Base-by-base conservation (phyloP, 2,329 filamentous ascomycete species). In the Furcasterigmium furcatum region DNA sequence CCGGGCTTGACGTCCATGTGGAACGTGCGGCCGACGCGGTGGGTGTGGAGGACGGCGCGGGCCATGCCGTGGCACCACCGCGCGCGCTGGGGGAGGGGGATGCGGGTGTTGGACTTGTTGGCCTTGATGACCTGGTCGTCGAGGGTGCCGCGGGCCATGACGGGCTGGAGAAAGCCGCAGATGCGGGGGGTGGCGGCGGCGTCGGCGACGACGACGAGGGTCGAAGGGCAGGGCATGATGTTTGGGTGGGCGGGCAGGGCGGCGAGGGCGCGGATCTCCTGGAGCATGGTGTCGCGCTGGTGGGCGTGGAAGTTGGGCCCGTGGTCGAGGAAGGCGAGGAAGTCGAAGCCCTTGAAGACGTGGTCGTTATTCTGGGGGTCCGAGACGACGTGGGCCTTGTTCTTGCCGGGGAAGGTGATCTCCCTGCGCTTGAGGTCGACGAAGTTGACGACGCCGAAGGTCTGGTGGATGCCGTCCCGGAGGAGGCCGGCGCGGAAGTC, bases 1-100 rank as follows among this genome's bases (percentile, higher is more conserved):
- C 52, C 53, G 2, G 59, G 58, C 46, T 61, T 62, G 40, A 62
- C 52, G 40, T 62, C 58, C 54, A 58, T 60, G 44, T 62, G 58
- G 38, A 51, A 63, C 2, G 50, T 61, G 4, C 51, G 32, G 13
- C 50, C 53, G 7, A 47, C 45, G 9, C 24, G 43, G 21, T 58
- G 55, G 2, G 55, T 56, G 25, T 58, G 50, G 4, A 43, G 44
- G 9, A 58, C 38, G 9, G 55, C 55, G 10, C 43, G 22, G 2
- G 54, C 45, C 57, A 59, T 58, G 30, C 56, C 46, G 22, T 43
- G 29, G 47, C 57, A 57, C 57, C 55, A 59, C 14, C 43, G 44
- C 7, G 51, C 53, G 41, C 57, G 58, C 6, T 44, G 42, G 1
- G 2, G 19, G 2, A 55, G 44, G 5, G 51, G 40, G 5, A 58